phyloP scores from a whole-genome alignment of 352 stramenopile species.

The Thraustochytrium striatum region DNA sequence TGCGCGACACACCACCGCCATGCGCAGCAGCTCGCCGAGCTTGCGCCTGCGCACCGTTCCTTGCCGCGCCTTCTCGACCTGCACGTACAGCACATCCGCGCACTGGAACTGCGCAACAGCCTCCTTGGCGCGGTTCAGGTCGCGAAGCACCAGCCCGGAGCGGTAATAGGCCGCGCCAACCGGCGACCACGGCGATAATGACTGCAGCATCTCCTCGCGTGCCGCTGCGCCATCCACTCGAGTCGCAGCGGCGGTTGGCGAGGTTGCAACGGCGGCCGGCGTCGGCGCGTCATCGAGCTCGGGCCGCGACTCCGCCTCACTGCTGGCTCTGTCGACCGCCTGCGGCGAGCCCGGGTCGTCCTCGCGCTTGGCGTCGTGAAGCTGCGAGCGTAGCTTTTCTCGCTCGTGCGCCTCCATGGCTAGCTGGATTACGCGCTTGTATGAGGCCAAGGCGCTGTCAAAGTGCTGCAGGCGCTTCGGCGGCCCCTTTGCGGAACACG shows the following conservation, averaged over 20 bases:
- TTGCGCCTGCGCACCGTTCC: not conserved
- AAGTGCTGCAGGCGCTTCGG: not conserved
- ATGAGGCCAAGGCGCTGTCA: not conserved
- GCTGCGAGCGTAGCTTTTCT: no score
- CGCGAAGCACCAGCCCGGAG: constrained; percentile 16
- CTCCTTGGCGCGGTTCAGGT: not conserved
- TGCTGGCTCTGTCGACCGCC: no score
- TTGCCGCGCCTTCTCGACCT: constrained; percentile 3
- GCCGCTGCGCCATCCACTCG: not conserved
- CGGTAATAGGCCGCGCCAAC: constrained; percentile 28
- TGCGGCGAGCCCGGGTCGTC: no score
- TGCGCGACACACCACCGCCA: constrained; percentile 4
- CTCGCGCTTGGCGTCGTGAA: no score
- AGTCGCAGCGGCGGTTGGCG: no score
- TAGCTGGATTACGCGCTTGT: not conserved
- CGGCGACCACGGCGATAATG: constrained; percentile 18
- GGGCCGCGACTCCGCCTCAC: no score
- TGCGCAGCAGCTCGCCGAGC: constrained; percentile 25
- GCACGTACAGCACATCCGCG: constrained; percentile 13
- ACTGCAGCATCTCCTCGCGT: not conserved
- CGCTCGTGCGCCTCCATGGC: not conserved
- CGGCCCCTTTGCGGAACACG: not conserved
- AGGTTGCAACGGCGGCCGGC: no score
- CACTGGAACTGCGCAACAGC: constrained; percentile 24
- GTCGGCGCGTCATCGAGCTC: no score